A percentile compares a stretch with the other conserved stretches of the same genome.
These are phyloP conservation scores for Plasmodium berghei DNA, from an alignment of 169 alveolate genomes.

Conservation along the genomic window DNA sequence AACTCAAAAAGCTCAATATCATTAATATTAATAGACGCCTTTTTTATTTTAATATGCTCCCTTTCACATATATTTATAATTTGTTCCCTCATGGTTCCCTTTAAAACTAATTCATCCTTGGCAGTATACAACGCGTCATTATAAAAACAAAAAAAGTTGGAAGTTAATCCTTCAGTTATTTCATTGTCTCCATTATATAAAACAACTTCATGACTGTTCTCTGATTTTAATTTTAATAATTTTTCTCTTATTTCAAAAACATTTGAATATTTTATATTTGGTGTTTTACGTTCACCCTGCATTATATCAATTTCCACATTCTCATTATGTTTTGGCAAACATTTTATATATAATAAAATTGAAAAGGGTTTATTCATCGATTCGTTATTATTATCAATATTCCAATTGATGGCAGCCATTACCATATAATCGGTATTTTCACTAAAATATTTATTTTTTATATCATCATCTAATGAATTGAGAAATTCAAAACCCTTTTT, in stretches of 20 bases:
- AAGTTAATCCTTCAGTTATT: conserved; percentile 72
- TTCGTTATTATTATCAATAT: not conserved
- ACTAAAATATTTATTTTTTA: conserved; percentile 53
- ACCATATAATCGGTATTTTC: conserved; percentile 61
- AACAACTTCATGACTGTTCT: conserved; percentile 55
- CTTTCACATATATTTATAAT: conserved; percentile 53
- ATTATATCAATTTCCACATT: conserved; percentile 60
- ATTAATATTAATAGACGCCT: conserved; percentile 21
- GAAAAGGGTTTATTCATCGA: conserved; percentile 18
- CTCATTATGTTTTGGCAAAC: conserved; percentile 23
- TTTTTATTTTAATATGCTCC: conserved; percentile 32
- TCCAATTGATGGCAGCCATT: conserved; percentile 46
- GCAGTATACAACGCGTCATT: conserved; percentile 49
- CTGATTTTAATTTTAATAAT: conserved; percentile 45
- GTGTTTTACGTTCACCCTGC: conserved; percentile 55
- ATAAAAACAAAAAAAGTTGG: conserved; percentile 66
- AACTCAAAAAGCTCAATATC: conserved; percentile 64
- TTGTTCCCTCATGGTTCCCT: conserved; percentile 62
- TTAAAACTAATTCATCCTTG: conserved; percentile 51
- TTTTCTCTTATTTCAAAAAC: conserved; percentile 56
- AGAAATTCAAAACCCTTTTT: conserved; percentile 53
- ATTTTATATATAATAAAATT: conserved; percentile 58
- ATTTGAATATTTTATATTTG: conserved; percentile 70
- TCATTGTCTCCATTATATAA: conserved; percentile 49
- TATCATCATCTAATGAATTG: conserved; percentile 50